phyloP scores from a whole-genome alignment of 2,329 filamentous ascomycete species.

The Microascus cirrosus region DNA sequence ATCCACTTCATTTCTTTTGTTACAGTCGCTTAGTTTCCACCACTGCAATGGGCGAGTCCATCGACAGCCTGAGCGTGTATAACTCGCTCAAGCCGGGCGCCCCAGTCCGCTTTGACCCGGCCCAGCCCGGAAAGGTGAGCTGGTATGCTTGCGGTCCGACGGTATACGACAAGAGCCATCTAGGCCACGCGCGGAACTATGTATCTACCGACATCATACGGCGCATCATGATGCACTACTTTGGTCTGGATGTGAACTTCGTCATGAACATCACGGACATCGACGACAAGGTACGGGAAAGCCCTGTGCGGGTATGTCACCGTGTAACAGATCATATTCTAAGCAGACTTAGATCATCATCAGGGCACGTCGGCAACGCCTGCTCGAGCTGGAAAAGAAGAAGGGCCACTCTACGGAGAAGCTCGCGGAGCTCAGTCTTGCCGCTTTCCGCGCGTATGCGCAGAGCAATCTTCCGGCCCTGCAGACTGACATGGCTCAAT shows the following conservation, averaged over 20 bases:
- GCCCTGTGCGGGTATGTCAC: neutral
- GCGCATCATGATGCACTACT: slow-evolving; percentile 72
- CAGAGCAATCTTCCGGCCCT: slow-evolving; percentile 43
- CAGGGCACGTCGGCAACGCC: slow-evolving; percentile 62
- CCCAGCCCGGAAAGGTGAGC: slow-evolving; percentile 7
- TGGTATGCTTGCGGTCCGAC: slow-evolving; percentile 78
- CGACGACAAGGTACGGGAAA: slow-evolving; percentile 53
- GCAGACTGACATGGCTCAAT: slow-evolving; percentile 23
- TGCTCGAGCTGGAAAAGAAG: slow-evolving; percentile 69
- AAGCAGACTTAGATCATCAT: slow-evolving; percentile 37
- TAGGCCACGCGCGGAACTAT: slow-evolving; percentile 83
- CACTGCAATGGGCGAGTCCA: slow-evolving; percentile 2
- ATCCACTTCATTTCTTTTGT: neutral
- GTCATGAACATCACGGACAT: slow-evolving; percentile 91
- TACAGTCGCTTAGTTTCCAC: neutral
- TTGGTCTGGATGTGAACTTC: slow-evolving; percentile 71
- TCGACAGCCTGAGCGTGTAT: slow-evolving; percentile 3
- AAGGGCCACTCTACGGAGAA: slow-evolving; percentile 45
- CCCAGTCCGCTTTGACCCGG: slow-evolving; percentile 7
- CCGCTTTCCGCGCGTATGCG: slow-evolving; percentile 27
- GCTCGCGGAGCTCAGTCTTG: slow-evolving; percentile 32
- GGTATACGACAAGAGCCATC: slow-evolving; percentile 70
- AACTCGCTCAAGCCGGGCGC: slow-evolving; percentile 3
- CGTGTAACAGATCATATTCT: neutral
- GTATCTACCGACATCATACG: slow-evolving; percentile 82